phyloP scores from a whole-genome alignment of 768 basidiomycete species.

The Lactarius tabidus region DNA sequence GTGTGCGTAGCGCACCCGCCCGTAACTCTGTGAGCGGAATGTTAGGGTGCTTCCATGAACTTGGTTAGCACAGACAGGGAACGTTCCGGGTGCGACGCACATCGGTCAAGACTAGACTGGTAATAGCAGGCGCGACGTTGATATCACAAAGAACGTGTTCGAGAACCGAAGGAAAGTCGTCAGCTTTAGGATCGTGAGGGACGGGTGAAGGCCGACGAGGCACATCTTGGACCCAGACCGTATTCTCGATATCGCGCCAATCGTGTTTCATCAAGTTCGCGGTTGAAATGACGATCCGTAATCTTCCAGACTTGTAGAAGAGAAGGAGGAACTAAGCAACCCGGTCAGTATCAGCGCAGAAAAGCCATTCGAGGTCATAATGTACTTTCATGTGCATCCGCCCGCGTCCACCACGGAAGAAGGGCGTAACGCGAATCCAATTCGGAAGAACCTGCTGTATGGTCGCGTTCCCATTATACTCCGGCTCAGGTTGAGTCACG shows the following conservation, averaged over 20 bases:
- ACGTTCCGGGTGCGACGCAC: constrained; percentile 29
- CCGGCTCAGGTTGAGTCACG: constrained; percentile 58
- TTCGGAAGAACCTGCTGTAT: constrained; percentile 45
- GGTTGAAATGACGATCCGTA: constrained; percentile 78
- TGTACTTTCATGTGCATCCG: constrained; percentile 26
- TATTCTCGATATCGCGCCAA: constrained; percentile 88
- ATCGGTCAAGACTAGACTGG: constrained; percentile 50
- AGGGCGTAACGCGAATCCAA: constrained; percentile 26
- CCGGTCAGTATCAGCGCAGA: not conserved
- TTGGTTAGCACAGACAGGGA: constrained; percentile 1
- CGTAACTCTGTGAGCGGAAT: constrained; percentile 60
- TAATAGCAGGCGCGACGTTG: constrained; percentile 60
- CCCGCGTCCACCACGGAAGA: constrained; percentile 24
- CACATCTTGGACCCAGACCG: constrained; percentile 86
- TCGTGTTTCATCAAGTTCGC: constrained; percentile 85
- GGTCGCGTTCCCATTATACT: constrained; percentile 43
- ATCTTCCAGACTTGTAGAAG: constrained; percentile 78
- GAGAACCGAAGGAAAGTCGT: constrained; percentile 58
- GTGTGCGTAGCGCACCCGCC: constrained; percentile 49
- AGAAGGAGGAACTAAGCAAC: constrained; percentile 43
- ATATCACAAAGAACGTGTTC: constrained; percentile 53
- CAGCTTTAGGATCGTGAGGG: constrained; percentile 40
- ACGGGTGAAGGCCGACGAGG: constrained; percentile 44
- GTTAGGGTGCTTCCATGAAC: constrained; percentile 46
- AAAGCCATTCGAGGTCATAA: no score